Evolutionary conservation across 768 basidiomycete species (phyloP), one percentile per base, ranked within the genome.

Genomic region (Lanmaoa rubissima): DNA sequence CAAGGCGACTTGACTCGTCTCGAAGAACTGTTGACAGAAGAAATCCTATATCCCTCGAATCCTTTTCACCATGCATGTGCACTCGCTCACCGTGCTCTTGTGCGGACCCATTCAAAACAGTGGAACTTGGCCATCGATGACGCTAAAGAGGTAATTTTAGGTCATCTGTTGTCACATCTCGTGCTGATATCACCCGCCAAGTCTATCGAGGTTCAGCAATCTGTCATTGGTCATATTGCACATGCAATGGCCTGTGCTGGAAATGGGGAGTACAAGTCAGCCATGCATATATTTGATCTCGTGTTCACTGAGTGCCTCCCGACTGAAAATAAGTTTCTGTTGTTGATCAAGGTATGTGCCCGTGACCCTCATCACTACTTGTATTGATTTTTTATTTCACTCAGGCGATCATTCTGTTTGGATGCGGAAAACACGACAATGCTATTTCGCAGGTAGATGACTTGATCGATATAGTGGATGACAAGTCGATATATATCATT

Each of bases 201-300:
- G 62, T 65, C 63, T 21, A 36, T 55, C n/a, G 3, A 61, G 11
- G 12, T 41, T 16, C 53, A 44, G 10, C 35, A 8, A 32, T 65
- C 63, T 1, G 43, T 41, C 3, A 44, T 64, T 3, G 59, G 52
- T 34, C 34, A 64, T 36, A 41, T 64, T 8, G 58, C 62, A 8
- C 3, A 21, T 1, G 48, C 58, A 5, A 44, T 64, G 4, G 50
- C 59, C 1, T n/a, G 3, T 1, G 17, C 45, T 10, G 31, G 50
- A 1, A 39, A 44, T 24, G 63, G 50, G 10, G 51, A 65, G 4
- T 6, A 41, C 0, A 54, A 61, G 6, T 40, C 28, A 4, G 63
- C 39, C 12, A 45, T 51, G 34, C 28, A 41, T 17, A 7, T 21
- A 13, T 57, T 64, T 26, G 59, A 64, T 31, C 59, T 61, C 10